A percentile compares a stretch with the other conserved stretches of the same genome.
Evolutionary conservation across 2,329 filamentous ascomycete genomes (phyloP).

Genomic region (Aspergillus flavus): DNA sequence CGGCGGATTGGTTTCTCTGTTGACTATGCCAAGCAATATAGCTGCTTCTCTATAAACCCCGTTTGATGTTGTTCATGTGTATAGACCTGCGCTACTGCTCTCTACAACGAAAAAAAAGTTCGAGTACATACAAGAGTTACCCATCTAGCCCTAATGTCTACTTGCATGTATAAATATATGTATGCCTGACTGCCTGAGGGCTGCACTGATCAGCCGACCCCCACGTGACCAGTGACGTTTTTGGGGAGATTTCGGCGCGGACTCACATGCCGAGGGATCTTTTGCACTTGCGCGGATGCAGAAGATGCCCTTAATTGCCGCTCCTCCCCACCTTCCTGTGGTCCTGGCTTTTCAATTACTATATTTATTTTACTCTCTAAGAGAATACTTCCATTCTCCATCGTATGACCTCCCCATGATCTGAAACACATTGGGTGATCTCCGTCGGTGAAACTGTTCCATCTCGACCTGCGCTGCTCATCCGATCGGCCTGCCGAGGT

Average conservation of each 20-base stretch:
- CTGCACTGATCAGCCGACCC: not conserved
- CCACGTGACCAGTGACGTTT: slow-evolving; percentile 40
- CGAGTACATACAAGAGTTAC: no score
- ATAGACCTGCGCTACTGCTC: not conserved
- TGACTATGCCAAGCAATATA: slow-evolving; percentile 12
- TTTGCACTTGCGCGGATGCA: slow-evolving; percentile 29
- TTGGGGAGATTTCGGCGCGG: slow-evolving; percentile 23
- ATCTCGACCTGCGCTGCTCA: slow-evolving; percentile 6
- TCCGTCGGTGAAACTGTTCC: slow-evolving; percentile 8
- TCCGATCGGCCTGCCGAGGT: slow-evolving; percentile 30
- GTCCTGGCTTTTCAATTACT: slow-evolving; percentile 4
- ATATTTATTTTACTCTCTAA: slow-evolving; percentile 9
- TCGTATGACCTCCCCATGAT: slow-evolving; percentile 13
- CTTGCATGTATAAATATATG: not conserved
- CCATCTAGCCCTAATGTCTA: no score
- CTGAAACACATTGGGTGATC: not conserved
- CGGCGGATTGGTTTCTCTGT: slow-evolving; percentile 19
- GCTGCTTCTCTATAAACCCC: not conserved
- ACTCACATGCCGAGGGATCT: slow-evolving; percentile 46
- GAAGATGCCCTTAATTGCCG: slow-evolving; percentile 28
- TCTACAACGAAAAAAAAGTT: not conserved
- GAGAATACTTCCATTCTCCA: no score
- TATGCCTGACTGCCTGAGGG: not conserved
- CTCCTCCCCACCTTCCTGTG: slow-evolving; percentile 22
- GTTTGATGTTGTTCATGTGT: slow-evolving; percentile 4